Conservation (phyloP, 306 rosid genomes). For the Delonix regia region DNA sequence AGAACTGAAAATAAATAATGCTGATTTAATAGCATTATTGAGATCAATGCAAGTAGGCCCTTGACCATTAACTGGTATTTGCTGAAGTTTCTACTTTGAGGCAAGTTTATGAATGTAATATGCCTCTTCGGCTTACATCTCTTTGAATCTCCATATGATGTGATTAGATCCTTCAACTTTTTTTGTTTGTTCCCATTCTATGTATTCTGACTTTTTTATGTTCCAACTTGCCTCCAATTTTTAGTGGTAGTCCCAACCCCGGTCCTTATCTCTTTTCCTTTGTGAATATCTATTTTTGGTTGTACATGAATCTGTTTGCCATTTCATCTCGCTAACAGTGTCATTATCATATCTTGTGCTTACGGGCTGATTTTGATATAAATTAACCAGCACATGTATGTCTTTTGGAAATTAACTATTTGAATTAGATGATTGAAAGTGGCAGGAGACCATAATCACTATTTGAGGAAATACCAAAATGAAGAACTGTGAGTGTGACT, state of each 20-base stretch:
- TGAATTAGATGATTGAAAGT: not conserved
- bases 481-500: not conserved
- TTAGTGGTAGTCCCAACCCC: not conserved
- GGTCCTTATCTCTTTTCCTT: not conserved
- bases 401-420: not conserved
- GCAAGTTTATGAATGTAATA: not conserved
- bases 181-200: slow-evolving; percentile 18
- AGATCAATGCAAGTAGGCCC: slow-evolving; percentile 92
- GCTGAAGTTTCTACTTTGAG: slow-evolving; percentile 33
- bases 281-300: not conserved
- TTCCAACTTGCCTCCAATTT: not conserved
- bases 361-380: slow-evolving; percentile 7
- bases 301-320: slow-evolving; percentile 12
- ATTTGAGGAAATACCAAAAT: not conserved
- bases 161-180: slow-evolving; percentile 24
- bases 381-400: not conserved
- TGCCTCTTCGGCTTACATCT: not conserved
- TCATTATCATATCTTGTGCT: not conserved
- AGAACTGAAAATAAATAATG: slow-evolving; percentile 83
- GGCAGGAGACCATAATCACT: slow-evolving; percentile 11
- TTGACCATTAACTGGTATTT: slow-evolving; percentile 14
- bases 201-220: slow-evolving; percentile 5
- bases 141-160: slow-evolving; percentile 8
- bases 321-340: not conserved
- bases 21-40: slow-evolving; percentile 86